These are phyloP conservation scores for Alternaria sp. DNA, from an alignment of 2,329 filamentous ascomycete species.

Conservation along the genomic window DNA sequence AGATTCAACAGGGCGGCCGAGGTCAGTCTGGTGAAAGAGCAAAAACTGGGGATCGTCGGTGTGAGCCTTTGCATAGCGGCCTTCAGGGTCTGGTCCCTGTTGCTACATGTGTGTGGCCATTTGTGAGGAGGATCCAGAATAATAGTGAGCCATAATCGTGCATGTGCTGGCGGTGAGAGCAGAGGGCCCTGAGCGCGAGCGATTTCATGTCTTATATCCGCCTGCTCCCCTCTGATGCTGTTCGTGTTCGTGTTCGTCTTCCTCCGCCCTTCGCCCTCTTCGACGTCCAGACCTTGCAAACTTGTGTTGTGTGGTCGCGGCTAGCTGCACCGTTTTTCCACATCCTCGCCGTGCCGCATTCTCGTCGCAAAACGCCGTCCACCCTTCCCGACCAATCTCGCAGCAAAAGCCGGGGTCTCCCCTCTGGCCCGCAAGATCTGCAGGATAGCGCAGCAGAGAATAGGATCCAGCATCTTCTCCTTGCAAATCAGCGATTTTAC, in stretches of 20 bases:
- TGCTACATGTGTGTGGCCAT: slow-evolving; percentile 12
- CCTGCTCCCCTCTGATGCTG: slow-evolving; percentile 1
- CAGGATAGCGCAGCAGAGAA: slow-evolving; percentile 11
- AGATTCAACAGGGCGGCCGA: slow-evolving; percentile 9
- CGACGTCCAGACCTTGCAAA: background rate
- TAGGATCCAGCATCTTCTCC: slow-evolving; percentile 2
- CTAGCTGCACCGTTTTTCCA: slow-evolving; percentile 13
- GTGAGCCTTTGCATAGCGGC: slow-evolving; percentile 14
- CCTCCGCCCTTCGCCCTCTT: background rate
- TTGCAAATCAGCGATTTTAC: slow-evolving; percentile 6
- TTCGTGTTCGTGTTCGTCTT: background rate
- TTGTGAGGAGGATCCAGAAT: slow-evolving; percentile 18
- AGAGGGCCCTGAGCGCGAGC: background rate
- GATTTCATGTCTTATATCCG: slow-evolving; percentile 7
- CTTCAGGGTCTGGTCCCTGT: slow-evolving; percentile 19
- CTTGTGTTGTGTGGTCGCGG: slow-evolving; percentile 10
- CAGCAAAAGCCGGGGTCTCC: slow-evolving; percentile 16
- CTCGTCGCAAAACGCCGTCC: slow-evolving; percentile 14
- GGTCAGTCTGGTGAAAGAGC: slow-evolving; percentile 9
- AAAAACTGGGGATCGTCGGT: slow-evolving; percentile 19
- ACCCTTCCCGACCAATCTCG: slow-evolving; percentile 25
- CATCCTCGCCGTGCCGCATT: slow-evolving; percentile 14
- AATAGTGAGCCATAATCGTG: slow-evolving; percentile 11
- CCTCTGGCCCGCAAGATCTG: slow-evolving; percentile 22
- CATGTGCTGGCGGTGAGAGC: slow-evolving; percentile 18